phyloP scores from a whole-genome alignment of 169 alveolate genomes.

The Eimeria necatrix region DNA sequence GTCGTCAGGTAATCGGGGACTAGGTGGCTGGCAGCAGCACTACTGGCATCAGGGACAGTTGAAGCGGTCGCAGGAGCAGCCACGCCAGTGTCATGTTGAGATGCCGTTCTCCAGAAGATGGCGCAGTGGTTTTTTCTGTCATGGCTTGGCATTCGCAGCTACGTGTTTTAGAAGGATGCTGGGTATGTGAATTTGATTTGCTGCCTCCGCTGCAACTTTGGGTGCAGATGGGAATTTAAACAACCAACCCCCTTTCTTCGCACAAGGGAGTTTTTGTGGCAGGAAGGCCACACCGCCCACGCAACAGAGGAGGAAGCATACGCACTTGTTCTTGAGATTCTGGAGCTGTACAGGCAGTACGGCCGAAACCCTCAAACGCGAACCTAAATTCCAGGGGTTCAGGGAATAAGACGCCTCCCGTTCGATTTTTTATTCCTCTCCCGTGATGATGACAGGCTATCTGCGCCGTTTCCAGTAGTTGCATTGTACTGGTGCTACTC shows the following conservation, averaged over 20 bases:
- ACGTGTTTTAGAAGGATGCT: too few relatives aligned
- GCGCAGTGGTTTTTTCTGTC: too few relatives aligned
- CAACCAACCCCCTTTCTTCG: slow-evolving; percentile 99
- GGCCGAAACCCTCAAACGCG: not conserved
- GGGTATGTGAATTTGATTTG: too few relatives aligned
- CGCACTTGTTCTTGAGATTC: slow-evolving; percentile 93
- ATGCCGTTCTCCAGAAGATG: not conserved
- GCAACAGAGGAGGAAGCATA: slow-evolving; percentile 98
- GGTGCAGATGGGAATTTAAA: slow-evolving; percentile 99
- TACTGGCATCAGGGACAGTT: not conserved
- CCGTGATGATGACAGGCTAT: not conserved
- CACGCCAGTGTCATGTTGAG: not conserved
- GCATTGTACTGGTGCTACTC: slow-evolving; percentile 29
- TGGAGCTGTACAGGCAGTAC: slow-evolving; percentile 84
- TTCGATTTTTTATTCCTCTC: not conserved
- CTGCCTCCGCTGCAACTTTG: not conserved
- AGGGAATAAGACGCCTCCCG: too few relatives aligned
- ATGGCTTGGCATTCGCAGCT: too few relatives aligned
- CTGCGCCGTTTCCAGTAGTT: not conserved
- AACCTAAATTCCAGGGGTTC: too few relatives aligned
- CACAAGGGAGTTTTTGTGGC: slow-evolving; percentile 99
- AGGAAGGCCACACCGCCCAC: slow-evolving; percentile 99
- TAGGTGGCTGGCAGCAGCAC: not conserved
- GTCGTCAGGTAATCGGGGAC: slow-evolving; percentile 68
- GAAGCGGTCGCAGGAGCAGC: not conserved